Base-by-base conservation (phyloP, 2,329 filamentous ascomycete species). In the Microascus cirrosus region DNA sequence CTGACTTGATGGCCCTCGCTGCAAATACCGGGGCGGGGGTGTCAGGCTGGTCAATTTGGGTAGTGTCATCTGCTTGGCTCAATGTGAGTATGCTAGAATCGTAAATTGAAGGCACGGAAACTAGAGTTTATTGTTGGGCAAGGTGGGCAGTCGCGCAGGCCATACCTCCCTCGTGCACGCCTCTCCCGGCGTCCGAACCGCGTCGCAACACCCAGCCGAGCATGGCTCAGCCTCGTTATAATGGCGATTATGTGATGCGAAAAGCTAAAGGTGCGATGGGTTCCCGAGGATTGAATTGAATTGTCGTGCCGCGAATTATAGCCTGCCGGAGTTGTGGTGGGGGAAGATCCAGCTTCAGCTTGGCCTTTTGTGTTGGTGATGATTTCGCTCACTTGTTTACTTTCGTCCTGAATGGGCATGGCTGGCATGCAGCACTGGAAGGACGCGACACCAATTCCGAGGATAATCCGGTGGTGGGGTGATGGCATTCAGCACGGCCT, bases 11-110 rank as follows among this genome's bases (percentile, higher is more conserved):
- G 6, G 84, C 84, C 60, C 84, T 78, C 42, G 83, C 83, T 2
- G 83, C 84, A 65, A 87, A 87, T 0, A 86, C 78, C 1, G 84
- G 83, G 0, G 82, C 84, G 7, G 84, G 84, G 18, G 84, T 87
- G 63, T 86, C 83, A 45, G 83, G 83, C 35, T 74, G 74, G 18
- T 86, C 83, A 48, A 79, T 63, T 60, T 78, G 77, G 0, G 76
- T 75, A 2, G 64, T 74, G 53, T 76, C 66, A 54, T 63, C 73
- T 75, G 55, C 22, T 13, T 20, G 51, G 22, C 18, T 3, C 32
- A 18, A 13, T 32, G 51, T 51, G 20, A 51, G 51, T 28, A 53
- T 13, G 51, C 15, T 8, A 22, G 22, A 20, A 25, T 11, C 12
- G 13, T 42, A 42, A 13, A 28, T 42, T 55, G 50, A 57, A 39